Conservation (phyloP, 306 rosid genomes). For the Oemleria cerasiformis region DNA sequence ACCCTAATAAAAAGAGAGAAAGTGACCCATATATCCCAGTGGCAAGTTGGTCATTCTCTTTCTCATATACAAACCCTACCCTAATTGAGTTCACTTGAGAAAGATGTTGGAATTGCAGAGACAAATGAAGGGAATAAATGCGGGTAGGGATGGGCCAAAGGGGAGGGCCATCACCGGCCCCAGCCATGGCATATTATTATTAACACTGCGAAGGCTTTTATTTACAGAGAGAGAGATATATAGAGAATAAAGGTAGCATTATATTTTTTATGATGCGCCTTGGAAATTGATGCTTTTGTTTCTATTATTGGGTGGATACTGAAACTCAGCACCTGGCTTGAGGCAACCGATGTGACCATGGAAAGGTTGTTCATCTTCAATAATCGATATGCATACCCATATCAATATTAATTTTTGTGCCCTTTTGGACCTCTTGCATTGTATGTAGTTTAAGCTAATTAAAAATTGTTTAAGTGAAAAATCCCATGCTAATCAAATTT, state of each 20-base stretch:
- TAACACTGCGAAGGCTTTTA: background rate
- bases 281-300: constrained; percentile 63
- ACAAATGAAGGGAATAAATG: constrained; percentile 39
- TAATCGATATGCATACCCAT: background rate
- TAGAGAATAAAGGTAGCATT: background rate
- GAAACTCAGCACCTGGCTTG: constrained; percentile 25
- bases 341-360: constrained; percentile 37
- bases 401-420: background rate
- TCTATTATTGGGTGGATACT: constrained; percentile 33
- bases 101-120: constrained; percentile 59
- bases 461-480: too few relatives aligned
- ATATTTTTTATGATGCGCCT: constrained; percentile 28
- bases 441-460: background rate
- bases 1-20: constrained; percentile 1
- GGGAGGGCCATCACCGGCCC: background rate
- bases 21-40: background rate
- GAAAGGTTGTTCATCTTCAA: background rate
- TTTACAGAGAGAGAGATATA: background rate
- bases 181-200: background rate
- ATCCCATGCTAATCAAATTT: too few relatives aligned
- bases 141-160: constrained; percentile 28
- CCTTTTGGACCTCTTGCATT: background rate
- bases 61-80: background rate
- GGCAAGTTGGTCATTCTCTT: constrained; percentile 31
- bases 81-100: background rate